Evolutionary conservation across 2,329 filamentous ascomycete species (phyloP), one percentile per base, ranked within the genome.

Genomic region (Paramyrothecium roridum): DNA sequence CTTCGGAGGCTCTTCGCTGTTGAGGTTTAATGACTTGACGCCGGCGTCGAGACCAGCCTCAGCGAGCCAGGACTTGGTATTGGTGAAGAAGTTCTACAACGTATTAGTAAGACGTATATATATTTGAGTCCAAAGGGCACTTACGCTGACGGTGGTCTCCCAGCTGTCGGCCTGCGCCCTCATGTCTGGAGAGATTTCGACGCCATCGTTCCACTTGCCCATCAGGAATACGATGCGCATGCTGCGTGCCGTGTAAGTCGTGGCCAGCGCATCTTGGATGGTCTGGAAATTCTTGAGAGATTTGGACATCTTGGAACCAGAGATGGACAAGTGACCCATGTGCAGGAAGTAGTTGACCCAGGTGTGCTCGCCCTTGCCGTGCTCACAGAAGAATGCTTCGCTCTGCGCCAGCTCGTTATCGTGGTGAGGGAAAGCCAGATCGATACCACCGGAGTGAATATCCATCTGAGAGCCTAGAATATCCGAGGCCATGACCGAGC

Each of bases 291-390:
- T 98, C 77, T 98, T 97, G 55, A 98, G 75, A 17, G 87, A 91
- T 73, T 98, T 98, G 55, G 89, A 93, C 93, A 98, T 98, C 72
- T 98, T 98, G 21, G 87, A 91, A 0, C 93, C 93, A 23, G 88
- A 85, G 55, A 98, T 97, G 7, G 72, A 74, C 50, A 97, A 75
- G 69, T 98, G 93, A 0, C 93, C 93, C 88, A 96, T 97, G 68
- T 97, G 93, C 17, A 97, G 69, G 74, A 97, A 98, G 74, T 97
- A 96, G 69, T 95, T 96, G 52, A 96, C 90, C 93, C 93, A 96
- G 57, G 90, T 90, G 63, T 83, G 80, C 63, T 80, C 77, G 49
- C 70, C 74, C 68, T 80, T 79, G 43, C 67, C 72, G 54, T 78
- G 70, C 45, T 79, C 65, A 64, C 76, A 80, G 64, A 90, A 96